Evolutionary conservation across 2,329 filamentous ascomycete genomes (phyloP), one percentile per base, ranked within the genome.

Genomic region (Botrytis pseudocinerea): DNA sequence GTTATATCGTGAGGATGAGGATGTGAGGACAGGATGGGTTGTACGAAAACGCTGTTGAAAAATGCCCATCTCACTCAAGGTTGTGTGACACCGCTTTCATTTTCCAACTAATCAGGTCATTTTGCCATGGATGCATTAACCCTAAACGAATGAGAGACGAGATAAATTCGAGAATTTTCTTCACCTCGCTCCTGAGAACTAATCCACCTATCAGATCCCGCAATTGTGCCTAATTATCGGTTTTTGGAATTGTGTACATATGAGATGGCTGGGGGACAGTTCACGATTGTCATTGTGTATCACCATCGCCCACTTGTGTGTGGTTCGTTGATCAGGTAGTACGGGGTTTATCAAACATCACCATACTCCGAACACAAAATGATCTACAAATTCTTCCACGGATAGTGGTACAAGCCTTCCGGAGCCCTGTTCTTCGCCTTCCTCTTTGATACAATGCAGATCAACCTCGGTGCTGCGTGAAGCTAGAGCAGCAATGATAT

Each of bases 241-340:
- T 28, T 22, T 40, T 28, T 4, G 28, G 20, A 38, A 25, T 8
- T 20, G 22, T 28, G 28, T 35, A 48, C 42, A 65, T 48, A 32
- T 65, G 25, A 32, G 32, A 65, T 65, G 42, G 63, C 63, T 65
- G 63, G 63, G 38, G 63, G 35, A 38, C 44, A n/a, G 18, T 42
- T 22, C 16, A 63, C n/a, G 25, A 32, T 63, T 40, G 40, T 65
- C 42, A 46, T 46, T 28, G 46, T 64, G 42, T 64, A 42, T 64
- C n/a, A 64, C 61, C 16, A 40, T 63, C n/a, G 18, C 42, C 42
- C 38, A n/a, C 60, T 35, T 51, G 38, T 62, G 22, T 62, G 22
- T 62, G 60, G 61, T 42, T 44, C 38, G 40, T 44, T 28, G 8
- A 12, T 28, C 2, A 3, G 28, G n/a, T 57, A 18, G 22, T 61